phyloP scores from a whole-genome alignment of 2,329 filamentous ascomycete genomes.

The Penicillium sp. region DNA sequence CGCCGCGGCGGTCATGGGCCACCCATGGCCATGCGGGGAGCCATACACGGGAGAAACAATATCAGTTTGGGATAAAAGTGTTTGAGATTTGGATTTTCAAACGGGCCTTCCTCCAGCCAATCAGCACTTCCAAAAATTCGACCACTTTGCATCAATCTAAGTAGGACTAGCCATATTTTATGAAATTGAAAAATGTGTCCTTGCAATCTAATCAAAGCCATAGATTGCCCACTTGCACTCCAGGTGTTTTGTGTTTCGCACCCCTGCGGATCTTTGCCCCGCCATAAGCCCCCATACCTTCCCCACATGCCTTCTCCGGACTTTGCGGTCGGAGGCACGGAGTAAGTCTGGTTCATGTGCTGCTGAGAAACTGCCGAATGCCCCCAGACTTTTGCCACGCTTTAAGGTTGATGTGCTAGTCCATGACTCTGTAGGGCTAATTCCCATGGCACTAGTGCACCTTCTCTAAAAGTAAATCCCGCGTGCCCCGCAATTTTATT shows the following conservation, averaged over 20 bases:
- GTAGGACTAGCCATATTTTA: background rate
- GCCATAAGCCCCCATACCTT: slow-evolving; percentile 8
- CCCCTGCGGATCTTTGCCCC: slow-evolving; percentile 1
- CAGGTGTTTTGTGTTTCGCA: background rate
- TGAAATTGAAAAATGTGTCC: background rate
- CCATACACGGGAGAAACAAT: slow-evolving; percentile 4
- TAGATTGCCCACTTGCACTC: background rate
- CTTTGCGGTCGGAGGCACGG: slow-evolving; percentile 2
- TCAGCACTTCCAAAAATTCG: background rate
- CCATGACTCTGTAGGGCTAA: background rate
- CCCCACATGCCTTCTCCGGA: slow-evolving; percentile 10
- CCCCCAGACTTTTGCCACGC: background rate
- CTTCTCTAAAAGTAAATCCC: background rate
- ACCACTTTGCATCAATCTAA: background rate
- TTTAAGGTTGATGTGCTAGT: background rate
- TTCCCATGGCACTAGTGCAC: background rate
- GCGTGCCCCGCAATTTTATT: background rate
- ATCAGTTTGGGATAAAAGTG: background rate
- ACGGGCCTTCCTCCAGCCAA: background rate
- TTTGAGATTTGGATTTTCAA: background rate
- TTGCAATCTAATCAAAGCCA: background rate
- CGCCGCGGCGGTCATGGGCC: slow-evolving; percentile 1
- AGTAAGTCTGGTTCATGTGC: slow-evolving; percentile 9
- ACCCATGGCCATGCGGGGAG: background rate
- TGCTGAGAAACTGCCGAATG: slow-evolving; percentile 6